Percentiles rank a stretch among this genome's conserved stretches.
Evolutionary conservation across 805 yeast species (phyloP).

Genomic region (Pichia cabralensis): DNA sequence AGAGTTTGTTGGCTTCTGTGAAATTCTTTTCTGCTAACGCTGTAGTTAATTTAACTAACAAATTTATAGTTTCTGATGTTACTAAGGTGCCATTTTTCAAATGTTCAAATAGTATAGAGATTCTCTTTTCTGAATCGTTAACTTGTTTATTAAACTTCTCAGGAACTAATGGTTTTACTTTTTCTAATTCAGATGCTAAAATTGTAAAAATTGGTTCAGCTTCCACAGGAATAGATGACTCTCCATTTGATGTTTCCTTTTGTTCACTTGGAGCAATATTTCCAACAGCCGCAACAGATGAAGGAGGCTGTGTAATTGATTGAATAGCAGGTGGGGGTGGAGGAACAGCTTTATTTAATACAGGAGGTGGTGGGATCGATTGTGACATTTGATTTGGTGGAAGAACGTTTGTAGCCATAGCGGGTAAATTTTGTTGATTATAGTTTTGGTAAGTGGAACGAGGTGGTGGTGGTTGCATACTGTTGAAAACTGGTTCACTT

Average conservation of each 20-base stretch:
- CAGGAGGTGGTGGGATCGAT: constrained; percentile 15
- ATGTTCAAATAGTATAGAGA: constrained; percentile 66
- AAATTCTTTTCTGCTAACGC: constrained; percentile 47
- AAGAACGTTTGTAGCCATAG: no score
- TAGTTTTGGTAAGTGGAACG: no score
- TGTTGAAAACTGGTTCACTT: neutral
- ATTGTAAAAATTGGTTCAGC: constrained; percentile 52
- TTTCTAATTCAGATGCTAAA: constrained; percentile 43
- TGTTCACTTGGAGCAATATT: no score
- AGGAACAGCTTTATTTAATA: constrained; percentile 11
- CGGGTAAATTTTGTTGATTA: no score
- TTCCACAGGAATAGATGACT: constrained; percentile 23
- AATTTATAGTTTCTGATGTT: constrained; percentile 42
- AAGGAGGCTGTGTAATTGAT: no score
- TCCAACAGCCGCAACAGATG: no score
- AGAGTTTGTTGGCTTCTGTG: constrained; percentile 45
- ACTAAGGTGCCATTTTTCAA: constrained; percentile 64
- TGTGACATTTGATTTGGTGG: constrained; percentile 9
- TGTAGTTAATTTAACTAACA: constrained; percentile 40
- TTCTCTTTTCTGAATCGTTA: constrained; percentile 72
- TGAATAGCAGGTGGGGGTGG: constrained; percentile 7
- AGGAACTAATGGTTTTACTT: constrained; percentile 66
- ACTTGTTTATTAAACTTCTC: constrained; percentile 64
- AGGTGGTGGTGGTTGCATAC: constrained; percentile 1
- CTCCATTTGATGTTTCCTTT: neutral